phyloP scores from a whole-genome alignment of 495 filamentous ascomycete genomes.

The Aspergillus kassunensis region DNA sequence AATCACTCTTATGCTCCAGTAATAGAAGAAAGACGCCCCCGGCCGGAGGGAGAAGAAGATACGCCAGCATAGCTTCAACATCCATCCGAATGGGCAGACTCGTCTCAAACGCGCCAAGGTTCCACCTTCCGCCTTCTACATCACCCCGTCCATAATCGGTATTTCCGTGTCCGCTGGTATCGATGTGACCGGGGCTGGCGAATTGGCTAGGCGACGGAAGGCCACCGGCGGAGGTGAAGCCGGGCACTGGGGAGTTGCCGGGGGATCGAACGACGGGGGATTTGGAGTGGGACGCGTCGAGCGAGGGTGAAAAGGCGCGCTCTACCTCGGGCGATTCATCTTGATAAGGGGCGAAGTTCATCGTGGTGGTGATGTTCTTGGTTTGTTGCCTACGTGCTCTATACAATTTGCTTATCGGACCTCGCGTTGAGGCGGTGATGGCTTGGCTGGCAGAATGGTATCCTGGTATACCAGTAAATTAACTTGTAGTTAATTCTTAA shows the following conservation, averaged over 20 bases:
- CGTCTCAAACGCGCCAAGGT: conserved; percentile 70
- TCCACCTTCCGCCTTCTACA: conserved; percentile 55
- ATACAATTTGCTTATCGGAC: conserved; percentile 24
- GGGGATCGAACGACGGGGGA: conserved; percentile 47
- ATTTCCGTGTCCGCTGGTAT: conserved; percentile 28
- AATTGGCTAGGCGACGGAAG: conserved; percentile 44
- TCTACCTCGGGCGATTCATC: conserved; percentile 74
- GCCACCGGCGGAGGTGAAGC: conserved; percentile 31
- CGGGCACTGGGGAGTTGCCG: conserved; percentile 23
- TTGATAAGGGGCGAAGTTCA: conserved; percentile 98
- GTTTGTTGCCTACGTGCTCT: neutral
- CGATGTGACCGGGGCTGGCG: conserved; percentile 16
- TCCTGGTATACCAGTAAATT: too few relatives aligned
- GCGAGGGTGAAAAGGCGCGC: conserved; percentile 66
- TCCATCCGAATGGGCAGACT: conserved; percentile 79
- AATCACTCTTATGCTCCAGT: conserved; percentile 91
- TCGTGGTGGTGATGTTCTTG: conserved; percentile 26
- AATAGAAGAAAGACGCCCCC: conserved; percentile 82
- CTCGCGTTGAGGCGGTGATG: conserved; percentile 14
- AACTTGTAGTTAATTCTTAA: too few relatives aligned
- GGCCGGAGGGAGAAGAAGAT: conserved; percentile 79
- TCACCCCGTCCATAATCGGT: conserved; percentile 32
- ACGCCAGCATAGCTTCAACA: conserved; percentile 87
- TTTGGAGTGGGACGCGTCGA: conserved; percentile 42
- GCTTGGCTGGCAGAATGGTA: conserved; percentile 14